Base-by-base conservation (phyloP, 495 filamentous ascomycete genomes). In the Gamarada debralockiae region DNA sequence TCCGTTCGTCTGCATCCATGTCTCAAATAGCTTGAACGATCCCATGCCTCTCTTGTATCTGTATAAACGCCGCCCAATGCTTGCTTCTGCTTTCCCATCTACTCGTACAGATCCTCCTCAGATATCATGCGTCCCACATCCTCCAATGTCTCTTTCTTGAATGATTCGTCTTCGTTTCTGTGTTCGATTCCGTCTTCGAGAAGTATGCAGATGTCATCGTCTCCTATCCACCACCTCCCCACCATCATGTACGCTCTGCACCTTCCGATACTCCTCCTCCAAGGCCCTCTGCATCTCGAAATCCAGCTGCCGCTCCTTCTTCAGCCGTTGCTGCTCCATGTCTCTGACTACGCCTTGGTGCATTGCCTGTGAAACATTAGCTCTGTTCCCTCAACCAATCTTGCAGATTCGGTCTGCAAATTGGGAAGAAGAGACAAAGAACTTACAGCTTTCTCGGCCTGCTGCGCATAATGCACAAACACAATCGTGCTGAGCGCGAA, bases 281-380 rank as follows among this genome's bases (percentile, higher is more conserved):
- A 99, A 71, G 18, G 72, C 76, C 55, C 78, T 80, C 69, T 99
- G 93, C 81, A 92, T 80, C 53, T 96, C 90, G 61, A 97, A 99
- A 55, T 99, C 95, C 50, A 87, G 81, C 67, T 91, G 86, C 20
- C 95, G 83, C 66, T 95, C 87, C 58, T 79, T 77, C 72, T 96
- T 96, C 44, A 97, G 63, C 27, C 85, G 82, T 63, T 96, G 91
- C 66, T 95, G 92, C 62, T 97, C 92, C 74, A 96, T 87, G 60
- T 97, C 95, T 38, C 92, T 87, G 59, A 97, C 74, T 7, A 99
- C 93, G 14, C 95, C 95, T 51, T 82, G 80, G 65, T 99, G 93
- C 93, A 99, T 99, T 37, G 89, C 87, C 92, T 96, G 64, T 22
- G 21, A 4, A 22, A 52, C 50, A 57, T 58, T 44, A 47, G 46